A percentile compares a stretch with the other conserved stretches of the same genome.
Evolutionary conservation across 768 basidiomycete species (phyloP).

Genomic region (Naganishia kalamii): DNA sequence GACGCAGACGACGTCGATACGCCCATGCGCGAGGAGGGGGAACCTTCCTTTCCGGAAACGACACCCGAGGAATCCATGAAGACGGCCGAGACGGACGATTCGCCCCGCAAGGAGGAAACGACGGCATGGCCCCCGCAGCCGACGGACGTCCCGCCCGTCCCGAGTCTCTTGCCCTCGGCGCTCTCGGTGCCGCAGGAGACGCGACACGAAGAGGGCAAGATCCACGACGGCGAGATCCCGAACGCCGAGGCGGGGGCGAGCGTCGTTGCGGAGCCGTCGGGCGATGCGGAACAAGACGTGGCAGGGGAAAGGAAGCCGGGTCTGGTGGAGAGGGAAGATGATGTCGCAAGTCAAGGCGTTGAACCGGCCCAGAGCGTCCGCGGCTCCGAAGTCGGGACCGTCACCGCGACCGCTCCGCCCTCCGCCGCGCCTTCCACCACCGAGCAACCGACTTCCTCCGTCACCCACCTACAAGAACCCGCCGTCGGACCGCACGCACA

Average conservation of each 20-base stretch:
- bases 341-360: background rate
- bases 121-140: slow-evolving; percentile 18
- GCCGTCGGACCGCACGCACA: background rate
- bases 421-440: no score
- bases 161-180: slow-evolving; percentile 12
- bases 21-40: background rate
- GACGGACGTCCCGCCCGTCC: slow-evolving; percentile 15
- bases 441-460: no score
- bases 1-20: background rate
- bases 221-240: background rate
- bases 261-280: background rate
- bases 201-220: slow-evolving; percentile 8
- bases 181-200: background rate
- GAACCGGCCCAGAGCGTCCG: background rate
- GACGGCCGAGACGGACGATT: background rate
- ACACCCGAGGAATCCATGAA: background rate
- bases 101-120: background rate
- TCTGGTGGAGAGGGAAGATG: background rate
- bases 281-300: no score
- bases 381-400: background rate
- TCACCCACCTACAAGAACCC: no score
- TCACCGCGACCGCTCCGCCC: no score
- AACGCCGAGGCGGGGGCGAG: background rate
- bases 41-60: no score
- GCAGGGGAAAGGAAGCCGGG: no score